phyloP scores from a whole-genome alignment of 2,329 filamentous ascomycete genomes.

The Trichophyton verrucosum region DNA sequence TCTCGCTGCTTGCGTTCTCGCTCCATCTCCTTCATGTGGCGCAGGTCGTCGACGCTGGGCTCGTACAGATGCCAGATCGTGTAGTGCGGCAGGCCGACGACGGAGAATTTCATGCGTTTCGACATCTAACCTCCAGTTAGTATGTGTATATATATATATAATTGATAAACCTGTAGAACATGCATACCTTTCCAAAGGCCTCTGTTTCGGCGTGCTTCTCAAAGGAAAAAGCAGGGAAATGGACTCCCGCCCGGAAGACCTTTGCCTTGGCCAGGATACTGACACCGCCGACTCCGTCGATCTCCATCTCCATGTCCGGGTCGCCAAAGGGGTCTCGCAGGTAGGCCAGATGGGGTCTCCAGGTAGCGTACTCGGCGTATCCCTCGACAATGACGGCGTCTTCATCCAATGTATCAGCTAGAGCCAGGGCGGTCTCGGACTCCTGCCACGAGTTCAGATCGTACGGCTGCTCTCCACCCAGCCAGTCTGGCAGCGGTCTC shows the following conservation, averaged over 20 bases:
- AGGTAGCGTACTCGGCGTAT: slow-evolving; percentile 97
- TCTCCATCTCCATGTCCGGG: slow-evolving; percentile 99
- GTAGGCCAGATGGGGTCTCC: slow-evolving; percentile 93
- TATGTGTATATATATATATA: neutral
- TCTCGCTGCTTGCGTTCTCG: slow-evolving; percentile 68
- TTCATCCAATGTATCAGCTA: slow-evolving; percentile 91
- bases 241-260: slow-evolving; percentile 87
- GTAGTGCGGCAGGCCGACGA: slow-evolving; percentile 91
- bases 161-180: too few relatives aligned
- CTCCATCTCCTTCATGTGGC: slow-evolving; percentile 99
- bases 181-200: slow-evolving; percentile 75
- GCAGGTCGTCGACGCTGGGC: slow-evolving; percentile 92
- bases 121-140: slow-evolving; percentile 61
- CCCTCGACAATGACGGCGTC: slow-evolving; percentile 98
- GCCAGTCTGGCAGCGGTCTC: slow-evolving; percentile 97
- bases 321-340: slow-evolving; percentile 93
- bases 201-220: slow-evolving; percentile 98
- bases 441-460: slow-evolving; percentile 99
- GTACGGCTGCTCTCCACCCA: slow-evolving; percentile 95
- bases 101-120: slow-evolving; percentile 87
- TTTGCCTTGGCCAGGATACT: slow-evolving; percentile 93
- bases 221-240: slow-evolving; percentile 97
- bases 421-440: slow-evolving; percentile 84
- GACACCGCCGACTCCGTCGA: slow-evolving; percentile 93
- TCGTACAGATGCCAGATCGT: slow-evolving; percentile 99